A percentile compares a stretch with the other conserved stretches of the same genome.
Conservation (phyloP, 129 eudicot species). For the Centrapalus pauciflorus region DNA sequence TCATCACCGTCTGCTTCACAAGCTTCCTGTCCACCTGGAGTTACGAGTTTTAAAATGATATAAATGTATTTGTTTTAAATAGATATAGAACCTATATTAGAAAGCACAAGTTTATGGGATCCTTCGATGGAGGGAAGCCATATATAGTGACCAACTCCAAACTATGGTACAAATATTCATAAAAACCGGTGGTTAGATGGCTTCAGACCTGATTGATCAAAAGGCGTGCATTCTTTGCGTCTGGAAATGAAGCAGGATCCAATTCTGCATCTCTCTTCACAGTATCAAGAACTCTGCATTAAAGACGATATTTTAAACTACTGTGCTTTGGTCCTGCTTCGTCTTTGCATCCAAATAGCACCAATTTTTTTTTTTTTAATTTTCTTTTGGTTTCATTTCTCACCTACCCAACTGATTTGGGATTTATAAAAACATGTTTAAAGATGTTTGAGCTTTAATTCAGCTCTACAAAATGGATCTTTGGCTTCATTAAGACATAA, state of each 20-base stretch:
- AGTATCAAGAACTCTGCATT: conserved; percentile 74
- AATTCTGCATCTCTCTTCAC: conserved; percentile 68
- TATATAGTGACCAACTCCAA: too few species aligned
- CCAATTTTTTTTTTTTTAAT: neutral
- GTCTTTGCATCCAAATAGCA: neutral
- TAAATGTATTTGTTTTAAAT: too few species aligned
- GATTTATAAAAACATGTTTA: neutral
- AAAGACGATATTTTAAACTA: too few species aligned
- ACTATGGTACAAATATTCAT: neutral
- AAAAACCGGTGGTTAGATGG: neutral
- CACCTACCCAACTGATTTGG: neutral
- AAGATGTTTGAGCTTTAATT: neutral
- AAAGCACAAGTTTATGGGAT: too few species aligned
- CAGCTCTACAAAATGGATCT: neutral
- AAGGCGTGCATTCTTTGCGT: conserved; percentile 57
- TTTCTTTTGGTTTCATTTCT: neutral
- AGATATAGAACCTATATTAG: too few species aligned
- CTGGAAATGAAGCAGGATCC: conserved; percentile 67
- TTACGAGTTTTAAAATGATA: too few species aligned
- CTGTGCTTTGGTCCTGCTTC: too few species aligned
- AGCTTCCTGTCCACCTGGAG: conserved; percentile 88
- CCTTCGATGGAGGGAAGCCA: too few species aligned
- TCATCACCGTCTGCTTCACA: conserved; percentile 98
- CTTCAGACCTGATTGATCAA: conserved; percentile 63
- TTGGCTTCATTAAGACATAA: neutral